Evolutionary conservation across 1,284 basidiomycete genomes (phyloP).

Genomic region (Cerrena zonata): DNA sequence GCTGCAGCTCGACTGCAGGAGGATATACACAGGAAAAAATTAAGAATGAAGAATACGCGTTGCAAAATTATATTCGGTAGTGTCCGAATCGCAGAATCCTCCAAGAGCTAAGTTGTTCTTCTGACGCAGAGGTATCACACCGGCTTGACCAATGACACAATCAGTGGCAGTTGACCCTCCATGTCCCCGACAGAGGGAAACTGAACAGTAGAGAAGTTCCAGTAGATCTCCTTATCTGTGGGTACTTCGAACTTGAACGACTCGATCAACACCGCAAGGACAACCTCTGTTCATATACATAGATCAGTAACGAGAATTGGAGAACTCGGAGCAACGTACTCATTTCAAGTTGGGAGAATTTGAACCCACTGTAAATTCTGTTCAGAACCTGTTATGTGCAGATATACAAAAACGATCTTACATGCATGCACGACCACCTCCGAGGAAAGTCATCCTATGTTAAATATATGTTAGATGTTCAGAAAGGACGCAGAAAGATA

Average conservation of each 20-base stretch:
- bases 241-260: slow-evolving; percentile 16
- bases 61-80: no score
- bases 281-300: slow-evolving; percentile 13
- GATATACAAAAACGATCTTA: slow-evolving; percentile 12
- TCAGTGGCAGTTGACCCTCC: slow-evolving; percentile 12
- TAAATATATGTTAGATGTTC: neutral
- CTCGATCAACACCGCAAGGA: slow-evolving; percentile 15
- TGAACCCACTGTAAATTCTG: slow-evolving; percentile 15
- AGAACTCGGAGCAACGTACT: no score
- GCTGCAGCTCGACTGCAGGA: no score
- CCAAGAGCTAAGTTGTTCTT: no score
- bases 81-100: no score
- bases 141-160: slow-evolving; percentile 1
- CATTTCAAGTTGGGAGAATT: no score
- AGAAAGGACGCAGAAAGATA: no score
- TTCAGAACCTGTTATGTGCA: neutral
- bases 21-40: no score
- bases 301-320: no score
- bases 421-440: no score
- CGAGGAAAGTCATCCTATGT: slow-evolving; percentile 11
- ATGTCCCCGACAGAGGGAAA: slow-evolving; percentile 14
- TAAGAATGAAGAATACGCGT: no score
- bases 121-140: no score
- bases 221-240: slow-evolving; percentile 13
- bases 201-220: slow-evolving; percentile 17